Evolutionary conservation across 331 rosid genomes (phyloP).

Genomic region (Erythrophleum ivorense): DNA sequence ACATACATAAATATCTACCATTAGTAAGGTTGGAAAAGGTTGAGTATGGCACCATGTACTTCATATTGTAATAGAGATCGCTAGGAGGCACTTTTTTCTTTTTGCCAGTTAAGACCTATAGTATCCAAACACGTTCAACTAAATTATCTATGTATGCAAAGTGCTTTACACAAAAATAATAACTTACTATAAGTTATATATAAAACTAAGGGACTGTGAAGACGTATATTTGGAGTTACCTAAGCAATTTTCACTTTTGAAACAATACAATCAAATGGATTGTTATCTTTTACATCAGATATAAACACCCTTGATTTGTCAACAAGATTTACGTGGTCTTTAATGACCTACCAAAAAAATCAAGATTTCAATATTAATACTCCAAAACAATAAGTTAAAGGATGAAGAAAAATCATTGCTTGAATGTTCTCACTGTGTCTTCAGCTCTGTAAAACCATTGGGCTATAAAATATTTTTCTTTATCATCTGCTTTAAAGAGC

Average conservation of each 20-base stretch:
- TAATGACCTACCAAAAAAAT: constrained; percentile 42
- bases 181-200: background rate
- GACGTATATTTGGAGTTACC: constrained; percentile 34
- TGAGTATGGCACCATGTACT: constrained; percentile 36
- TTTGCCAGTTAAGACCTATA: constrained; percentile 34
- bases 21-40: constrained; percentile 38
- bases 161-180: background rate
- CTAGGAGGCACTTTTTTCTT: constrained; percentile 37
- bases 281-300: constrained; percentile 48
- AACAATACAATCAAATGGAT: constrained; percentile 49
- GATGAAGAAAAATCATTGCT: background rate
- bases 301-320: constrained; percentile 45
- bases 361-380: background rate
- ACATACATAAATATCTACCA: constrained; percentile 26
- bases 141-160: background rate
- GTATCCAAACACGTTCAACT: background rate
- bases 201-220: background rate
- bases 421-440: constrained; percentile 56
- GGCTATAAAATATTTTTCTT: constrained; percentile 43
- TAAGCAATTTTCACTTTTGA: constrained; percentile 38
- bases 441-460: constrained; percentile 61
- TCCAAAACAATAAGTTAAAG: background rate
- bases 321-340: constrained; percentile 35
- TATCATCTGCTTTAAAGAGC: constrained; percentile 50
- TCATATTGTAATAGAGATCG: constrained; percentile 44